Conservation (phyloP, 176 grass and related monocot genomes). For the Triticum aestivum region DNA sequence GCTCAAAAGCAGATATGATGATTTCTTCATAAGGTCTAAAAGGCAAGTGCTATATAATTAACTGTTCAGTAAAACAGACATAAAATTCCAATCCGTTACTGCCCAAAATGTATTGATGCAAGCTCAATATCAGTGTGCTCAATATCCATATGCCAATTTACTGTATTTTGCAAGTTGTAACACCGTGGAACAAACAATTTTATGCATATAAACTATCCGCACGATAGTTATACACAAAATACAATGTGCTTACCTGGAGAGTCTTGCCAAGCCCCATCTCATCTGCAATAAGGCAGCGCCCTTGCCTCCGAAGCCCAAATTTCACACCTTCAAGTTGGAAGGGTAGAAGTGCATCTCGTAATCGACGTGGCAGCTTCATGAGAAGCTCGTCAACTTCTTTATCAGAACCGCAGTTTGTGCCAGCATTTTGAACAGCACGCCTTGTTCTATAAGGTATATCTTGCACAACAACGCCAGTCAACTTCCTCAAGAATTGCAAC, state of each 20-base stretch:
- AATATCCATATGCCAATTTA: neutral
- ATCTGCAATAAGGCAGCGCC: slow-evolving; percentile 90
- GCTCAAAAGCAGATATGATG: slow-evolving; percentile 9
- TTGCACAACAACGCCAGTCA: slow-evolving; percentile 53
- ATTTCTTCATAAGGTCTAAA: slow-evolving; percentile 19
- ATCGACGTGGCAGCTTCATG: slow-evolving; percentile 46
- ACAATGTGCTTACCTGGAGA: slow-evolving; percentile 59
- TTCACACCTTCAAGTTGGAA: slow-evolving; percentile 88
- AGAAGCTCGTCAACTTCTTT: slow-evolving; percentile 76
- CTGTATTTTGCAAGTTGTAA: slow-evolving; percentile 7
- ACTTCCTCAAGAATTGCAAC: slow-evolving; percentile 71
- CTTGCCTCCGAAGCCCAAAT: slow-evolving; percentile 79
- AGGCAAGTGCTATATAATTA: neutral
- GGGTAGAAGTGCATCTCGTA: slow-evolving; percentile 67
- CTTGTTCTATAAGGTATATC: slow-evolving; percentile 71
- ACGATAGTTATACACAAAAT: neutral
- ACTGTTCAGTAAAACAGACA: slow-evolving; percentile 1
- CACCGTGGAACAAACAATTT: slow-evolving; percentile 10
- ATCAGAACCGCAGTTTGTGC: slow-evolving; percentile 48
- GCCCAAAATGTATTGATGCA: neutral
- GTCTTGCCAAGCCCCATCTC: slow-evolving; percentile 99
- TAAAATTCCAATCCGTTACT: neutral
- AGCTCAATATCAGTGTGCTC: neutral
- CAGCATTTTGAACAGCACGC: slow-evolving; percentile 43
- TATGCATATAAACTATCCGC: neutral